phyloP scores from a whole-genome alignment of 2,329 filamentous ascomycete genomes.

The Hymenoscyphus albidus region DNA sequence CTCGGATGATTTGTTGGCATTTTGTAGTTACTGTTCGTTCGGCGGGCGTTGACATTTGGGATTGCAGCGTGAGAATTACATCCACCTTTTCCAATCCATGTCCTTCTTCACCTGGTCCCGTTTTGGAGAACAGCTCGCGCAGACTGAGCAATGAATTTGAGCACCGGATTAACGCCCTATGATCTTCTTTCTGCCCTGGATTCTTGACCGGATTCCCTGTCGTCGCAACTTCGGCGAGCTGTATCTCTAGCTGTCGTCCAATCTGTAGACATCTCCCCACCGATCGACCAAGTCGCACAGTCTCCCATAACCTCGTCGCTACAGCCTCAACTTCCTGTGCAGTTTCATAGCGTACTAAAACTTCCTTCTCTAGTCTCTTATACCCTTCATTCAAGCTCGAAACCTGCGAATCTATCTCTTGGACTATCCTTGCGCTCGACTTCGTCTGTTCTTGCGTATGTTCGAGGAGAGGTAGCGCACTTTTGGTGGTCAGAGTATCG shows the following conservation, averaged over 20 bases:
- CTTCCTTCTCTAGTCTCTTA: conserved; percentile 78
- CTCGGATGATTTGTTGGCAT: conserved; percentile 74
- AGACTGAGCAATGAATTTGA: conserved; percentile 74
- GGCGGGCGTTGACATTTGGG: conserved; percentile 64
- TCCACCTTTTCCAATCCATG: conserved; percentile 71
- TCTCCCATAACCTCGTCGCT: conserved; percentile 74
- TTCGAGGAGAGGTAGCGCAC: conserved; percentile 73
- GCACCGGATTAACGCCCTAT: conserved; percentile 75
- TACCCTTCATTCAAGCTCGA: conserved; percentile 79
- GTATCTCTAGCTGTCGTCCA: conserved; percentile 81
- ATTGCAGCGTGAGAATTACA: conserved; percentile 66
- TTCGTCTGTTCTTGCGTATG: conserved; percentile 73
- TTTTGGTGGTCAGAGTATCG: conserved; percentile 79
- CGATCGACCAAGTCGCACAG: conserved; percentile 70
- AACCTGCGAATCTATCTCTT: conserved; percentile 76
- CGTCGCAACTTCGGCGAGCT: conserved; percentile 63
- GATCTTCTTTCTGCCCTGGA: conserved; percentile 54
- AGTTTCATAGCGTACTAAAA: conserved; percentile 77
- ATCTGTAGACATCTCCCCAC: conserved; percentile 77
- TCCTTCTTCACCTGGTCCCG: conserved; percentile 69
- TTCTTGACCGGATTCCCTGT: conserved; percentile 36
- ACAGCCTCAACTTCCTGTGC: conserved; percentile 79
- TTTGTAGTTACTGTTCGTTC: conserved; percentile 70
- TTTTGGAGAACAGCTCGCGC: conserved; percentile 66
- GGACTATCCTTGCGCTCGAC: conserved; percentile 67